Percentiles rank a stretch among this genome's conserved stretches.
Evolutionary conservation across 1,139 yeast species (phyloP).

Genomic region (Scheffersomyces stambukii): DNA sequence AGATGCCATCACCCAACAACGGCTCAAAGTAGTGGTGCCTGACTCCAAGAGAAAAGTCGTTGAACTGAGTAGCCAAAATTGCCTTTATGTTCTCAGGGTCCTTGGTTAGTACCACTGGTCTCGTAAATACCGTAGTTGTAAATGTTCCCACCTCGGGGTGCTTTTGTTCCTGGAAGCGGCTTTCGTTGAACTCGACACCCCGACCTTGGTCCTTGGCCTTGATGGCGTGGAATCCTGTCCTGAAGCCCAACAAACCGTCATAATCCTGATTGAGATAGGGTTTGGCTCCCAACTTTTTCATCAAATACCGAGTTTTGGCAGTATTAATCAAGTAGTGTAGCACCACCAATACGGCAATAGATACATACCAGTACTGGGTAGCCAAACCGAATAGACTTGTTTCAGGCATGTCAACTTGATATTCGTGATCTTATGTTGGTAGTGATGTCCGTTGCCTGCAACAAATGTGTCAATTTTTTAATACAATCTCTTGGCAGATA

Average conservation of each 20-base stretch:
- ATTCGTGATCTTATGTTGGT: neutral
- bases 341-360: constrained; percentile 1
- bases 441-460: no score
- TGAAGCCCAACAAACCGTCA: constrained; percentile 15
- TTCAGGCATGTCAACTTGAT: constrained; percentile 1
- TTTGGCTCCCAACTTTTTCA: constrained; percentile 15
- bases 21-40: constrained; percentile 37
- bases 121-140: no score
- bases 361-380: constrained; percentile 3
- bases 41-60: constrained; percentile 44
- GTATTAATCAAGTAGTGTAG: constrained; percentile 1
- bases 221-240: constrained; percentile 11
- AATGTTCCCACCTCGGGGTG: constrained; percentile 18
- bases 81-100: constrained; percentile 30
- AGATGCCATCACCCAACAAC: constrained; percentile 50
- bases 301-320: constrained; percentile 5
- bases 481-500: no score
- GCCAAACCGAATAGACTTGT: no score
- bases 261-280: constrained; percentile 11
- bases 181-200: constrained; percentile 13
- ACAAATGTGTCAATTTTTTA: no score
- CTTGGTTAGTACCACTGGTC: constrained; percentile 10
- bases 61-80: constrained; percentile 34
- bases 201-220: constrained; percentile 12
- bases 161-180: constrained; percentile 6